A percentile compares a stretch with the other conserved stretches of the same genome.
Evolutionary conservation across 441 rosid species (phyloP).

Genomic region (Croton laevigatus): DNA sequence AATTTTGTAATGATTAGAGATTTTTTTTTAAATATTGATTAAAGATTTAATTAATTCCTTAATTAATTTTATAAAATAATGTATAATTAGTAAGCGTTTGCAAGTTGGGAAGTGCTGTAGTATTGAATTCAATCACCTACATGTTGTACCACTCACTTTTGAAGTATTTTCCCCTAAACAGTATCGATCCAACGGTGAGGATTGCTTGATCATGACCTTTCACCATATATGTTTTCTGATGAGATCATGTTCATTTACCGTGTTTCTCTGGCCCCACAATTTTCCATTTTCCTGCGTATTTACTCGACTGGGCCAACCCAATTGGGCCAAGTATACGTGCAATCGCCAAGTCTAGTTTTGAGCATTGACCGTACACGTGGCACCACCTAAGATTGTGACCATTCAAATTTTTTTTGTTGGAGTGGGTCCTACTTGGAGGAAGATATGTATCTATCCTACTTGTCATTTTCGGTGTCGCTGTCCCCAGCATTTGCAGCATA

Average conservation of each 20-base stretch:
- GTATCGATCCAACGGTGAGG: slow-evolving; percentile 21
- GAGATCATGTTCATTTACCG: slow-evolving; percentile 6
- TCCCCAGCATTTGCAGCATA: slow-evolving; percentile 27
- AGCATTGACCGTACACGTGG: slow-evolving; percentile 37
- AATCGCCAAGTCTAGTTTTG: background rate
- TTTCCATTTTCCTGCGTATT: slow-evolving; percentile 18
- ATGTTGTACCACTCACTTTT: slow-evolving; percentile 4
- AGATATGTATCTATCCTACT: slow-evolving; percentile 9
- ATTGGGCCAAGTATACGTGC: background rate
- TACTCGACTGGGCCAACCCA: slow-evolving; percentile 2
- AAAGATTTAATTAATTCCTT: no score
- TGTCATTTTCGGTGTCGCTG: slow-evolving; percentile 34
- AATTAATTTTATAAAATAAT: background rate
- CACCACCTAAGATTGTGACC: slow-evolving; percentile 24
- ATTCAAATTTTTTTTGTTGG: background rate
- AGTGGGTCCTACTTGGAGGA: slow-evolving; percentile 26
- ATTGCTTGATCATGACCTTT: slow-evolving; percentile 27
- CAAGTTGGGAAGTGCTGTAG: background rate
- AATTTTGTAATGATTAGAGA: no score
- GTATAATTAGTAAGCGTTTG: background rate
- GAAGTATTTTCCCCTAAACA: background rate
- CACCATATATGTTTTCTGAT: slow-evolving; percentile 10
- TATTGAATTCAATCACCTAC: background rate
- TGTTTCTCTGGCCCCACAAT: background rate
- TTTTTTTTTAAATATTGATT: no score